Evolutionary conservation across 305 asterid species (phyloP), one percentile per base, ranked within the genome.

Genomic region (Fraxinus latifolia): DNA sequence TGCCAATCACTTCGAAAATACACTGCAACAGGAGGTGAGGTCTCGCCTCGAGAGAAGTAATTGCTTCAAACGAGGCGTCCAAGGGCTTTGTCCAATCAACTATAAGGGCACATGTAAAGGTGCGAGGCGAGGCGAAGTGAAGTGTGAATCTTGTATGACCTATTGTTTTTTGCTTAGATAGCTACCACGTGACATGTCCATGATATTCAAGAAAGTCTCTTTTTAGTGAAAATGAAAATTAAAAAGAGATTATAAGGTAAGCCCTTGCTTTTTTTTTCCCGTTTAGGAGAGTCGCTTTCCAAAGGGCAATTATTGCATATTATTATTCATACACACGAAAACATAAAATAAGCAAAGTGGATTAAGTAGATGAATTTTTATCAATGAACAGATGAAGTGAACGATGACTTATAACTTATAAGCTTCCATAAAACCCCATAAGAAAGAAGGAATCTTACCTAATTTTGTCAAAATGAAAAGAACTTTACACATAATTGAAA

Each of bases 381-480:
- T 44, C 7, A 36, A 36, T 36, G 42, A 36, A 36, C 42, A 36
- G 77, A 27, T 1, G 80, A 65, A 82, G 83, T 83, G 89, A 80
- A 78, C 50, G 86, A 81, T 86, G 84, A 86, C 53, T n/a, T n/a
- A n/a, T n/a, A n/a, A n/a, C n/a, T n/a, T n/a, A n/a, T 74, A 21
- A 44, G 32, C 79, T 65, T 80, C 44, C 9, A 44, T 36, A 67
- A 33, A 58, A 37, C 53, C 2, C 47, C 23, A 81, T 74, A 31
- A 42, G 72, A 36, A 77, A 75, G 60, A 78, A 83, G 62, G 83
- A 80, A 85, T 85, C 82, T 82, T 82, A 82, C 84, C 82, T 77
- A 82, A 77, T 36, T 67, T 29, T 85, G 32, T 78, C 23, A 39
- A 42, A 36, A 70, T 74, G 70, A 33, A 4, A 71, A 85, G 11